Evolutionary conservation across 2,329 filamentous ascomycete species (phyloP).

Genomic region (Dothistroma pini): DNA sequence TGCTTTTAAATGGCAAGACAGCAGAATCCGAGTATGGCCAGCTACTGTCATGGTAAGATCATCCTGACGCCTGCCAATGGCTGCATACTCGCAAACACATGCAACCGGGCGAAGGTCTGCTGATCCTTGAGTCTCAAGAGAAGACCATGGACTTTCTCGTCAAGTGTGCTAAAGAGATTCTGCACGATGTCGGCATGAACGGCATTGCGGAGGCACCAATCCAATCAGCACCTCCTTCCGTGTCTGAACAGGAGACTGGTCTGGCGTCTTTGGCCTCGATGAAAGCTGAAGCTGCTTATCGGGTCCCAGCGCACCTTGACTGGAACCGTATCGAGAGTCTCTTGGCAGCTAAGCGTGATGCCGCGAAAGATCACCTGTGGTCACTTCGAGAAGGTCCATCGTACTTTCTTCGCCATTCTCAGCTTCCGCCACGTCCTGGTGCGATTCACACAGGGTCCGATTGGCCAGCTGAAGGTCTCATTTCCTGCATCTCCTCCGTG

Average conservation of each 20-base stretch:
- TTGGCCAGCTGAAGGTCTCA: slow-evolving; percentile 14
- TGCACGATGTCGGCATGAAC: slow-evolving; percentile 9
- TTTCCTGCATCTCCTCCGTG: slow-evolving; percentile 8
- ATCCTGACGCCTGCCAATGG: slow-evolving; percentile 9
- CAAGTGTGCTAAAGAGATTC: slow-evolving; percentile 6
- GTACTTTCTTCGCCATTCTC: slow-evolving; percentile 37
- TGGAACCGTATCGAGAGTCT: slow-evolving; percentile 10
- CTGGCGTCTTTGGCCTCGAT: not conserved
- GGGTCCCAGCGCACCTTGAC: slow-evolving; percentile 5
- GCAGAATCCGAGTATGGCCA: slow-evolving; percentile 3
- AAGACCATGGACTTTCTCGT: slow-evolving; percentile 8
- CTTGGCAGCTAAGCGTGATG: slow-evolving; percentile 8
- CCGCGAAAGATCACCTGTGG: slow-evolving; percentile 11
- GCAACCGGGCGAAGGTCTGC: slow-evolving; percentile 11
- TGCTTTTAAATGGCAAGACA: slow-evolving; percentile 9
- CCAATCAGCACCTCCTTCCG: not conserved
- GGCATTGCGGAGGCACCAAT: not conserved
- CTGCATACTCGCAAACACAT: not conserved
- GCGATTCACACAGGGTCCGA: slow-evolving; percentile 33
- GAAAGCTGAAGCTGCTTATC: slow-evolving; percentile 8
- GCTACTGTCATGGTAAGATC: slow-evolving; percentile 5
- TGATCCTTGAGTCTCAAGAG: slow-evolving; percentile 12
- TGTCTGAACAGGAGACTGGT: slow-evolving; percentile 7
- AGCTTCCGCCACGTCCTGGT: slow-evolving; percentile 40
- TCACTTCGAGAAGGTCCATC: slow-evolving; percentile 12